A percentile compares a stretch with the other conserved stretches of the same genome.
These are phyloP conservation scores for Hyaloperonospora brassicae DNA, from an alignment of 352 stramenopile genomes.

Conservation along the genomic window DNA sequence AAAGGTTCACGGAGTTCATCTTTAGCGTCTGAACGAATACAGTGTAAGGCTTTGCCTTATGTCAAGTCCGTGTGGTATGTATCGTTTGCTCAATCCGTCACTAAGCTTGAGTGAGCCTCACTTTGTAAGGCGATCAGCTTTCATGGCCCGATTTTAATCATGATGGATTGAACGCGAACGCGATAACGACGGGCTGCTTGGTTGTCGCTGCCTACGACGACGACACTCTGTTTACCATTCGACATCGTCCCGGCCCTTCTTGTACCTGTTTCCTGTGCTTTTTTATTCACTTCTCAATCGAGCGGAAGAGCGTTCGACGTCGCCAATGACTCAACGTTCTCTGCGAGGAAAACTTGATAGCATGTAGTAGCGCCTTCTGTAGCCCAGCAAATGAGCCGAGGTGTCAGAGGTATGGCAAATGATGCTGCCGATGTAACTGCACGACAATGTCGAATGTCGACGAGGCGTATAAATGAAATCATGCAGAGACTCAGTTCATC, in stretches of 20 bases:
- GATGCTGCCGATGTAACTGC: no score
- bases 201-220: conserved; percentile 23
- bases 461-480: no score
- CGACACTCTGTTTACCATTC: conserved; percentile 23
- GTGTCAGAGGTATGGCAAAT: no score
- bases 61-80: conserved; percentile 11
- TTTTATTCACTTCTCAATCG: no score
- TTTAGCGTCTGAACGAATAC: conserved; percentile 57
- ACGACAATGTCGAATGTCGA: no score
- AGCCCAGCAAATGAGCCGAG: no score
- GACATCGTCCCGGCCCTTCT: conserved; percentile 21
- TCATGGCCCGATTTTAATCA: conserved; percentile 31
- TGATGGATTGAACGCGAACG: conserved; percentile 66
- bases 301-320: no score
- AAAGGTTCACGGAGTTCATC: conserved; percentile 73
- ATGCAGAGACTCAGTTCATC: no score
- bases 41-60: conserved; percentile 7
- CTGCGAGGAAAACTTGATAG: no score
- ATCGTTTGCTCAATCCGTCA: conserved; percentile 6
- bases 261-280: conserved; percentile 10
- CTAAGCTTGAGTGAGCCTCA: conserved; percentile 9
- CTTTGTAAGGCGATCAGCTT: conserved; percentile 21
- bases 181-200: conserved; percentile 42
- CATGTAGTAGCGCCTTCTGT: no score
- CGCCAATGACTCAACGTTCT: no score